phyloP scores from a whole-genome alignment of 148 eudicot genomes.

The Arbutus unedo region DNA sequence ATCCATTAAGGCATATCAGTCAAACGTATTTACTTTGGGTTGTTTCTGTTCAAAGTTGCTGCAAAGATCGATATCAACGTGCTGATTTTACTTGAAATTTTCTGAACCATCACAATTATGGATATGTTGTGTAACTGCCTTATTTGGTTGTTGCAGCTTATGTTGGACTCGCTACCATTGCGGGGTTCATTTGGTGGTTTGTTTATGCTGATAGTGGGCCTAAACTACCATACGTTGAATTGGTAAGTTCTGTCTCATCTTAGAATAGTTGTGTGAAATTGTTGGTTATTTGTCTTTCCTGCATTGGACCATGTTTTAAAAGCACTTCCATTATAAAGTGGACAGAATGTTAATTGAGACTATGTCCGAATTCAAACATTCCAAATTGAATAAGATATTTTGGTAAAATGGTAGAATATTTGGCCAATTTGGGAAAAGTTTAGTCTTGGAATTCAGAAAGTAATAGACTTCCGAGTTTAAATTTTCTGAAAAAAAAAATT shows the following conservation, averaged over 20 bases:
- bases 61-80: neutral
- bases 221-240: constrained; percentile 75
- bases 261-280: neutral
- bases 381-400: neutral
- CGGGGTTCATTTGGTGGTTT: constrained; percentile 99
- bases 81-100: constrained; percentile 6
- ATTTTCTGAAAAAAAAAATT: neutral
- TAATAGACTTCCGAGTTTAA: neutral
- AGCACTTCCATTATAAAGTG: neutral
- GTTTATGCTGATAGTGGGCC: constrained; percentile 85
- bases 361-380: neutral
- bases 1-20: neutral
- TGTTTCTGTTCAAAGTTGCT: constrained; percentile 8
- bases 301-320: constrained; percentile 1
- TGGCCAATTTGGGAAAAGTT: constrained; percentile 1
- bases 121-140: constrained; percentile 10
- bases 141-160: constrained; percentile 60
- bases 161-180: constrained; percentile 98
- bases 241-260: constrained; percentile 47
- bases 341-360: neutral
- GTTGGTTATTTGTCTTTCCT: neutral
- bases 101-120: neutral
- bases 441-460: neutral
- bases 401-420: neutral
- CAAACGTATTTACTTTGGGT: neutral